Conservation (phyloP, 2,329 filamentous ascomycete genomes). For the Ophiostoma sp. region DNA sequence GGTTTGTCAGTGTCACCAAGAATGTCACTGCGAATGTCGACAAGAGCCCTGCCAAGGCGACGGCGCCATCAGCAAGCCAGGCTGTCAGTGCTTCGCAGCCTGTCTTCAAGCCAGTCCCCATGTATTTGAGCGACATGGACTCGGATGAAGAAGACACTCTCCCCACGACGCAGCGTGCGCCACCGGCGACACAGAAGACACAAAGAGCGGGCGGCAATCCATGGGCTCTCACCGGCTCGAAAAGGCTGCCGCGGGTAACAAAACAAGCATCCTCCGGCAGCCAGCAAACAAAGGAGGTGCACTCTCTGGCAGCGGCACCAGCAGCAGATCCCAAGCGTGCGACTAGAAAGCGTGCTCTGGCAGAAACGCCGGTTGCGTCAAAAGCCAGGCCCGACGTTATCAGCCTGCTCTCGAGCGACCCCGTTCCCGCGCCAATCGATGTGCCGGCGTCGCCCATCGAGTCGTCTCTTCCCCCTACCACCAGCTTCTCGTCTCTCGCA, state of each 20-base stretch:
- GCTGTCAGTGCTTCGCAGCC: not conserved
- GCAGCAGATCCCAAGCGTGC: not conserved
- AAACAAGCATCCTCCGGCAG: not conserved
- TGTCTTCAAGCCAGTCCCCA: not conserved
- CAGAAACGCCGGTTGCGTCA: not conserved
- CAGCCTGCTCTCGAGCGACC: slow-evolving; percentile 20
- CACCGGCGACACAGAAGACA: not conserved
- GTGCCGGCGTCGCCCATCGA: not conserved
- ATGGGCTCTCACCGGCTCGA: slow-evolving; percentile 20
- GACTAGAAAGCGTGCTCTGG: slow-evolving; percentile 8
- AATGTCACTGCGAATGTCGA: slow-evolving; percentile 13
- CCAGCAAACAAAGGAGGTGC: not conserved
- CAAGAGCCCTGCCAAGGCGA: not conserved
- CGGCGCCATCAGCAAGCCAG: not conserved
- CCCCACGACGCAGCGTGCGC: not conserved
- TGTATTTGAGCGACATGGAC: not conserved
- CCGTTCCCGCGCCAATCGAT: not conserved
- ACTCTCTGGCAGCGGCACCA: not conserved
- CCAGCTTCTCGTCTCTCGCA: slow-evolving; percentile 14
- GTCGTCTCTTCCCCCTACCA: slow-evolving; percentile 12
- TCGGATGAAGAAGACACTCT: slow-evolving; percentile 12
- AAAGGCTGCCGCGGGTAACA: slow-evolving; percentile 17
- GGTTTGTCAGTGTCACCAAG: slow-evolving; percentile 38
- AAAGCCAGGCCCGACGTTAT: slow-evolving; percentile 3
- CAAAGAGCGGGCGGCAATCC: slow-evolving; percentile 18